A percentile compares a stretch with the other conserved stretches of the same genome.
These are phyloP conservation scores for Aspergillus eucalypticola DNA, from an alignment of 2,329 filamentous ascomycete genomes.

Conservation along the genomic window DNA sequence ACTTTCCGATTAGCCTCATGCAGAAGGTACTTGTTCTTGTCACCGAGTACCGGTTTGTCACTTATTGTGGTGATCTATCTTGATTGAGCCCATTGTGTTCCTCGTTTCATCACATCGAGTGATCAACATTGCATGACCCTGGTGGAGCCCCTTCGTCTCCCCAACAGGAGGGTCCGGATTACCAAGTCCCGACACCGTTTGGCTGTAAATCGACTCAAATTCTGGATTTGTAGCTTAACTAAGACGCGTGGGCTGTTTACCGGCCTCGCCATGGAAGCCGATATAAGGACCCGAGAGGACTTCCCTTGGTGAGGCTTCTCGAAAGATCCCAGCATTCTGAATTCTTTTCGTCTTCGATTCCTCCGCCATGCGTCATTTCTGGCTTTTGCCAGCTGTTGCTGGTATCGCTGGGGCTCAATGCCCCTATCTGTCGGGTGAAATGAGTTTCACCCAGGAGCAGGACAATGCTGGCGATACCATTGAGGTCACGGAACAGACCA, in stretches of 20 bases:
- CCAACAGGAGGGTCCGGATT: neutral
- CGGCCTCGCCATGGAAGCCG: neutral
- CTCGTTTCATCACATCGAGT: neutral
- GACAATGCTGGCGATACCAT: slow-evolving; percentile 22
- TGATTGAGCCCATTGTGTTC: neutral
- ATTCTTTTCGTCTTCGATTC: neutral
- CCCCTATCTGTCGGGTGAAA: slow-evolving; percentile 2
- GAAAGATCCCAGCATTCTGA: no score
- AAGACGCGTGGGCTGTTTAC: neutral
- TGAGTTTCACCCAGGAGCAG: slow-evolving; percentile 2
- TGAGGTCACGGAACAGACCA: slow-evolving; percentile 37
- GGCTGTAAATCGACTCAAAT: neutral
- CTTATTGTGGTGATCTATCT: neutral
- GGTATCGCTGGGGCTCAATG: slow-evolving; percentile 6
- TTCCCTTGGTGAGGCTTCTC: no score
- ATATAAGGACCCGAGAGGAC: neutral
- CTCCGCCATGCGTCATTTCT: slow-evolving; percentile 1
- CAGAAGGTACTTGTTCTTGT: neutral
- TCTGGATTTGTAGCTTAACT: slow-evolving; percentile 4
- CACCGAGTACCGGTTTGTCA: neutral
- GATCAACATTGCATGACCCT: neutral
- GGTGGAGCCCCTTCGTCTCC: neutral
- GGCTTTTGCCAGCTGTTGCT: slow-evolving; percentile 4
- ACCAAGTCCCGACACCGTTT: neutral
- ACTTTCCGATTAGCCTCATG: neutral